phyloP scores from a whole-genome alignment of 202 grass and related monocot species.

The Cymbopogon flexuosus region DNA sequence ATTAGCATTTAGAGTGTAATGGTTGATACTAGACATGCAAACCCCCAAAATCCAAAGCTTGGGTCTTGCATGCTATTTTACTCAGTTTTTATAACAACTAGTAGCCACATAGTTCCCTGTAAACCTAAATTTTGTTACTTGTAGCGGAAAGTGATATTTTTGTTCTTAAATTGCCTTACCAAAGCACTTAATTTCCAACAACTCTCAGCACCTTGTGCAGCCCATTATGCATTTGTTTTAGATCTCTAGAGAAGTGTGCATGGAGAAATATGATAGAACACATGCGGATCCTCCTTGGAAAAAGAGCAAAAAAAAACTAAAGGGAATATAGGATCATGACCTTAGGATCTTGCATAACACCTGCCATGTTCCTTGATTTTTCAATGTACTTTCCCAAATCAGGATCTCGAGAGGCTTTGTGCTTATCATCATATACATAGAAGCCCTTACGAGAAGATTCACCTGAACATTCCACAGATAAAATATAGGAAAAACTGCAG shows the following conservation, averaged over 20 bases:
- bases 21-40: not conserved
- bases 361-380: slow-evolving; percentile 63
- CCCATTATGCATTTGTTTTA: slow-evolving; percentile 4
- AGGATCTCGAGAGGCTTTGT: slow-evolving; percentile 51
- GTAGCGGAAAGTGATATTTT: not conserved
- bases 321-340: slow-evolving; percentile 34
- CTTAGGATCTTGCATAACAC: slow-evolving; percentile 51
- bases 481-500: slow-evolving; percentile 18
- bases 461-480: slow-evolving; percentile 41
- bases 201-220: not conserved
- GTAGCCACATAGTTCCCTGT: not conserved
- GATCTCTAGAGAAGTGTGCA: not conserved
- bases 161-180: not conserved
- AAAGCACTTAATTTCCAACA: not conserved
- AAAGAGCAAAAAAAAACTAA: not conserved
- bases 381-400: slow-evolving; percentile 65
- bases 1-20: not conserved
- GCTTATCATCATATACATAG: slow-evolving; percentile 68
- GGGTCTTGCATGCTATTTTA: not conserved
- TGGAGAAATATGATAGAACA: not conserved
- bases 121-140: not conserved
- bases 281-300: not conserved
- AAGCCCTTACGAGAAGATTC: slow-evolving; percentile 65
- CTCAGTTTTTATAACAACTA: not conserved
- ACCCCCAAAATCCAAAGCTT: not conserved